Evolutionary conservation across 108 stramenopile species (phyloP).

Genomic region (Asterionellopsis glacialis): DNA sequence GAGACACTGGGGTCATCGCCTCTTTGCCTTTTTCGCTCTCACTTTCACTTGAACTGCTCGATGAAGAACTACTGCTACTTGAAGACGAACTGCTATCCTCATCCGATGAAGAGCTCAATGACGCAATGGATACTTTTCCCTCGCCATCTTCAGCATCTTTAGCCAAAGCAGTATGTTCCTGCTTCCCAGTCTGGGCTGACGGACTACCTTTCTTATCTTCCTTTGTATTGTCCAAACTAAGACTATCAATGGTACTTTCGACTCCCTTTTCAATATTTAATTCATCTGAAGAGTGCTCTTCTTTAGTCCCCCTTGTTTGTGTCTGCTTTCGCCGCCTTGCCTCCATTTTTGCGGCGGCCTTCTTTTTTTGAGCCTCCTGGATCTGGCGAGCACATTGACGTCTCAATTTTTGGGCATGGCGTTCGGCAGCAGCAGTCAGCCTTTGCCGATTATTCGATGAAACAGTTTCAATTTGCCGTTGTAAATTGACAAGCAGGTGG

Average conservation of each 20-base stretch:
- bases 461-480: conserved; percentile 72
- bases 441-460: conserved; percentile 67
- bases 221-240: no score
- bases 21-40: conserved; percentile 14
- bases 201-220: no score
- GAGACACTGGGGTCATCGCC: neutral
- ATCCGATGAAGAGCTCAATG: conserved; percentile 41
- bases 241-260: no score
- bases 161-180: neutral
- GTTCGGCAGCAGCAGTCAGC: conserved; percentile 50
- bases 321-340: conserved; percentile 8
- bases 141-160: conserved; percentile 2
- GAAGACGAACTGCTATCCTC: conserved; percentile 54
- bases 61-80: conserved; percentile 57
- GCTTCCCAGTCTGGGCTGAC: neutral
- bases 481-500: conserved; percentile 70
- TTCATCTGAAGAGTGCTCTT: neutral
- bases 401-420: conserved; percentile 48
- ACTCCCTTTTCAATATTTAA: neutral
- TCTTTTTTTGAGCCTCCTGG: conserved; percentile 53
- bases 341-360: conserved; percentile 50
- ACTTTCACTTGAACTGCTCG: conserved; percentile 70
- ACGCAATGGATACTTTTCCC: conserved; percentile 20
- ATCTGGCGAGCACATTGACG: conserved; percentile 43
- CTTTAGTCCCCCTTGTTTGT: conserved; percentile 7